phyloP scores from a whole-genome alignment of 305 asterid species.

The Fraxinus velutina region DNA sequence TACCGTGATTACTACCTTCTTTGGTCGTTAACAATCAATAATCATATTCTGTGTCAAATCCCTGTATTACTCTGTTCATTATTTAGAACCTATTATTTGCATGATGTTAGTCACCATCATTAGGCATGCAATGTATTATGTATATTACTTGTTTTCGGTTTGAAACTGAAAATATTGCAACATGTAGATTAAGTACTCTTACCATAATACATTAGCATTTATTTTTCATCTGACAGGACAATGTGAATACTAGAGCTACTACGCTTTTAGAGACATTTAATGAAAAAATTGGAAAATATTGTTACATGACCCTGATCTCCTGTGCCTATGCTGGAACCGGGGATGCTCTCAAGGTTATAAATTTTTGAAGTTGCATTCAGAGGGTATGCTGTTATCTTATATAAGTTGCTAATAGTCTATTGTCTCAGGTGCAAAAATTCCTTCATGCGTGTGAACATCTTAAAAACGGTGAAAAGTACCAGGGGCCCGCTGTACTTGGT shows the following conservation, averaged over 20 bases:
- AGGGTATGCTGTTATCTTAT: not conserved
- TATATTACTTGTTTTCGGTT: not conserved
- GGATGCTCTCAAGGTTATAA: slow-evolving; percentile 78
- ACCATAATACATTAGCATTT: slow-evolving; percentile 5
- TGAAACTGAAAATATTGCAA: slow-evolving; percentile 12
- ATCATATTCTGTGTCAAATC: not conserved
- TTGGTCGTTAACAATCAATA: not conserved
- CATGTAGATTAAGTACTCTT: not conserved
- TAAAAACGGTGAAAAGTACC: slow-evolving; percentile 78
- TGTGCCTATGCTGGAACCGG: slow-evolving; percentile 99
- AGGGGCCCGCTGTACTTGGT: slow-evolving; percentile 96
- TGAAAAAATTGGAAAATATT: slow-evolving; percentile 76
- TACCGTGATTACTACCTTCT: not conserved
- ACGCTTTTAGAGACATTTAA: slow-evolving; percentile 76
- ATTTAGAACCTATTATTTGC: not conserved
- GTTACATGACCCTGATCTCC: slow-evolving; percentile 85
- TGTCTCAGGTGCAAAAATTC: slow-evolving; percentile 81
- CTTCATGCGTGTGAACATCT: slow-evolving; percentile 87
- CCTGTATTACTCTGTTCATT: not conserved
- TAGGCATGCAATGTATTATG: not conserved
- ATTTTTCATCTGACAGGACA: slow-evolving; percentile 52
- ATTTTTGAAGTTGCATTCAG: slow-evolving; percentile 13
- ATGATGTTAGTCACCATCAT: not conserved
- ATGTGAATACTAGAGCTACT: slow-evolving; percentile 74
- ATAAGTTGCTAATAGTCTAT: slow-evolving; percentile 17